Conservation (phyloP, 148 eudicot genomes). For the Suaeda aralocaspica region DNA sequence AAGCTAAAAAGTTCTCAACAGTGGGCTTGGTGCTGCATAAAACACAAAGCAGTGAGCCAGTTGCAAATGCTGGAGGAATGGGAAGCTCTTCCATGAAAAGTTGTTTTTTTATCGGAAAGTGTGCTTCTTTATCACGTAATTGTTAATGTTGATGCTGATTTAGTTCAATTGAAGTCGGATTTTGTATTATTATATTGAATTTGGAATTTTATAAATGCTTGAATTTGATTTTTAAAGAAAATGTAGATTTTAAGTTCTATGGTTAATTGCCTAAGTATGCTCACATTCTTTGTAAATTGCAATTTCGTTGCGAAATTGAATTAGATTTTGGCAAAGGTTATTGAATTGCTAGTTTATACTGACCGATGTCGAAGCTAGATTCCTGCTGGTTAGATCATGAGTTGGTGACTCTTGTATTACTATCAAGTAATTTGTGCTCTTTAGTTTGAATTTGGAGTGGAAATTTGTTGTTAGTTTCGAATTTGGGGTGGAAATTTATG, state of each 20-base stretch:
- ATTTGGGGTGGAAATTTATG: too few species aligned
- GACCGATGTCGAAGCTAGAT: background rate
- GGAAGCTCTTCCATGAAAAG: conserved; percentile 38
- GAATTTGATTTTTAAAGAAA: too few species aligned
- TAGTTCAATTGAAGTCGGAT: background rate
- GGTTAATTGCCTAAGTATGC: too few species aligned
- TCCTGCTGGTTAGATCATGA: background rate
- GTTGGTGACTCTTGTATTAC: background rate
- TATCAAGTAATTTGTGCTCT: too few species aligned
- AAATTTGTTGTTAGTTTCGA: too few species aligned
- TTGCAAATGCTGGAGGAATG: conserved; percentile 30
- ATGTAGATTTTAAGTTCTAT: background rate
- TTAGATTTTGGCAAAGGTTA: background rate
- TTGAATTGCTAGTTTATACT: background rate
- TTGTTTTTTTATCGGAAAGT: background rate
- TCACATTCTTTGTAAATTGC: background rate
- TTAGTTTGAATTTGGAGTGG: too few species aligned
- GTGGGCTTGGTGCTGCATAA: conserved; percentile 47
- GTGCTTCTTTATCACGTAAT: background rate
- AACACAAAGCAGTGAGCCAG: conserved; percentile 44
- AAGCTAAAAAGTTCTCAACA: conserved; percentile 41
- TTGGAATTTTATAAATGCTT: background rate
- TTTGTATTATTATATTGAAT: background rate
- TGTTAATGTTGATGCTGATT: background rate
- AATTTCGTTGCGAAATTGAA: background rate